Percentiles rank a stretch among this genome's conserved stretches.
phyloP scores from a whole-genome alignment of 805 yeast genomes.

The Kuraishia borneana region DNA sequence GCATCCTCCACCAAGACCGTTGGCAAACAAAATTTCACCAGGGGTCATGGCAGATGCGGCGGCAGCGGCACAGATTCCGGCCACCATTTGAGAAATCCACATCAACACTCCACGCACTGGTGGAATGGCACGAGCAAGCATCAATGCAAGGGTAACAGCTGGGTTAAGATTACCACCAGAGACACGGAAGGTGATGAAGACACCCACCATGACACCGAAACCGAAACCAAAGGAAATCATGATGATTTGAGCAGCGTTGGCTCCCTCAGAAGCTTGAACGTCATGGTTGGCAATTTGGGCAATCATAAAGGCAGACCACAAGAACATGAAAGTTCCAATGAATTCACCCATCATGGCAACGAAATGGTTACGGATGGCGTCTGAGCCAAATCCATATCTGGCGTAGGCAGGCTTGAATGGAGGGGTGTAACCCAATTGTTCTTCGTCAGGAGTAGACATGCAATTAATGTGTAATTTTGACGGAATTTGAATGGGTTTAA shows the following conservation, averaged over 20 bases:
- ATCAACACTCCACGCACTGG: conserved; percentile 60
- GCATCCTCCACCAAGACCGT: conserved; percentile 59
- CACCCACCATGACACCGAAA: conserved; percentile 68
- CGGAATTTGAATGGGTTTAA: no score
- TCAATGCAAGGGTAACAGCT: conserved; percentile 67
- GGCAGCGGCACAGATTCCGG: conserved; percentile 89
- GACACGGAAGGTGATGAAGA: conserved; percentile 57
- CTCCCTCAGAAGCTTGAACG: conserved; percentile 16
- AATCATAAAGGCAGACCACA: conserved; percentile 73
- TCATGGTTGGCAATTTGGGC: conserved; percentile 66
- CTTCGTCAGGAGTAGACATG: conserved; percentile 16
- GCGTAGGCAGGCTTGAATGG: conserved; percentile 21
- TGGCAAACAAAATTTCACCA: conserved; percentile 62
- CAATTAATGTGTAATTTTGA: no score
- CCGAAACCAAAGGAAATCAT: conserved; percentile 87
- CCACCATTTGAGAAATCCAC: conserved; percentile 61
- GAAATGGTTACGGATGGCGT: conserved; percentile 43
- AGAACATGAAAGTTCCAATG: conserved; percentile 75
- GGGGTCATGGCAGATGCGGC: conserved; percentile 82
- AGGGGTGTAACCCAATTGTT: conserved; percentile 29
- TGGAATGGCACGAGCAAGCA: conserved; percentile 62
- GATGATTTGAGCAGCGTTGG: conserved; percentile 51
- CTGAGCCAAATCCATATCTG: conserved; percentile 26
- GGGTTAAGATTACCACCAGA: conserved; percentile 91
- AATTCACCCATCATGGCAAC: conserved; percentile 74